These are phyloP conservation scores for Paecilomyces formosus DNA, from an alignment of 2,329 filamentous ascomycete species.

Conservation along the genomic window DNA sequence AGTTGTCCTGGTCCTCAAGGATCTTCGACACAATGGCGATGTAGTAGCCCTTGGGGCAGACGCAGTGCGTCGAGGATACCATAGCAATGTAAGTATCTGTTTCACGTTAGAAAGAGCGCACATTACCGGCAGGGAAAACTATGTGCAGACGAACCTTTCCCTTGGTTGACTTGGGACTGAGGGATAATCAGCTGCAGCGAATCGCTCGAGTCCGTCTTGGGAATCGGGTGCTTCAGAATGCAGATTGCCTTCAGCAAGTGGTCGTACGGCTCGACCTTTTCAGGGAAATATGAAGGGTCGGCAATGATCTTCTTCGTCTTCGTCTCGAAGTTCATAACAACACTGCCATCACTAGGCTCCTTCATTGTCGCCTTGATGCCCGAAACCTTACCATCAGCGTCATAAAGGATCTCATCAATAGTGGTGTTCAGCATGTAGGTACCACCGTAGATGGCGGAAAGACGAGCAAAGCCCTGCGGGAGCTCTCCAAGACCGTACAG, in stretches of 20 bases:
- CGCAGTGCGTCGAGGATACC: conserved; percentile 92
- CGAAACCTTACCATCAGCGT: conserved; percentile 67
- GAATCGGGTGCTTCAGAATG: conserved; percentile 89
- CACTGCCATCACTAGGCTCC: conserved; percentile 65
- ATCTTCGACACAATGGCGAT: conserved; percentile 98
- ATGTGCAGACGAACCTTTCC: conserved; percentile 64
- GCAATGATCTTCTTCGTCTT: conserved; percentile 94
- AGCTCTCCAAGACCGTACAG: conserved; percentile 96
- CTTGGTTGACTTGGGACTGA: conserved; percentile 92
- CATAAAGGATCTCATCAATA: conserved; percentile 82
- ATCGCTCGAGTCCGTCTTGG: conserved; percentile 81
- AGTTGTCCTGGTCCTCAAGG: conserved; percentile 83
- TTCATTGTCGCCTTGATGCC: conserved; percentile 98
- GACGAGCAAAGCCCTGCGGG: conserved; percentile 91
- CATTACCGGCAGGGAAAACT: not conserved
- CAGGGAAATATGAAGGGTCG: conserved; percentile 92
- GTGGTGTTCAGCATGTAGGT: conserved; percentile 99
- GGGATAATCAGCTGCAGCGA: conserved; percentile 95
- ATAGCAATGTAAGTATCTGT: conserved; percentile 93
- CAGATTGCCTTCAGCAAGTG: conserved; percentile 95
- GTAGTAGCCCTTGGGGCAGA: conserved; percentile 98
- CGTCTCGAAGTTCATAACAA: conserved; percentile 85
- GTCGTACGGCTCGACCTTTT: conserved; percentile 78
- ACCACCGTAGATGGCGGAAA: conserved; percentile 96
- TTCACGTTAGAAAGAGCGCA: conserved; percentile 11